These are phyloP conservation scores for Aspergillus sp. DNA, from an alignment of 2,329 filamentous ascomycete species.

Conservation along the genomic window DNA sequence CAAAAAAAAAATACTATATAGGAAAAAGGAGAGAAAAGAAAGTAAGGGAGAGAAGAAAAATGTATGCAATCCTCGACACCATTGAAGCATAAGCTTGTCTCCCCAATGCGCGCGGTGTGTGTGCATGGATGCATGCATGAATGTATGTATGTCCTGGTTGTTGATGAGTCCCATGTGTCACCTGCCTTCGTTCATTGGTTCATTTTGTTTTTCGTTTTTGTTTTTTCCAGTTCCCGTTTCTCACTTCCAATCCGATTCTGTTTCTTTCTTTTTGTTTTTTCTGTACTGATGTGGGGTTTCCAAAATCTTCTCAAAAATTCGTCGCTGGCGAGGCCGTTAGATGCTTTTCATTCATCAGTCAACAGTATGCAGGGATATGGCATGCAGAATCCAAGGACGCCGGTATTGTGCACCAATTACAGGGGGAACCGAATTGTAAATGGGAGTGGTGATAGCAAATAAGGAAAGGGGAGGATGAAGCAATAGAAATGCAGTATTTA, in stretches of 20 bases:
- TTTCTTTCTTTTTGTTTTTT: background rate
- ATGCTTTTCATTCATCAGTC: slow-evolving; percentile 14
- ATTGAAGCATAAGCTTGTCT: background rate
- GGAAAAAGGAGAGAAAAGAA: slow-evolving; percentile 3
- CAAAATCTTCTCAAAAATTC: slow-evolving; percentile 7
- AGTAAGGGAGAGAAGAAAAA: background rate
- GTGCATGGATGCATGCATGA: slow-evolving; percentile 1
- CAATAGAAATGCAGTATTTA: slow-evolving; percentile 12
- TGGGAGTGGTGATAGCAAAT: slow-evolving; percentile 19
- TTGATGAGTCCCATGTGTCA: slow-evolving; percentile 1
- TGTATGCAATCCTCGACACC: slow-evolving; percentile 12
- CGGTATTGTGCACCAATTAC: slow-evolving; percentile 23
- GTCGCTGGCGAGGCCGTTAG: slow-evolving; percentile 12
- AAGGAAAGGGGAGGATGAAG: slow-evolving; percentile 14
- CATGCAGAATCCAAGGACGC: slow-evolving; percentile 22
- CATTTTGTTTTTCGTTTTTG: no score
- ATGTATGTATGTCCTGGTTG: slow-evolving; percentile 6
- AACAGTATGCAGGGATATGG: slow-evolving; percentile 10
- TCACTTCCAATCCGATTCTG: background rate
- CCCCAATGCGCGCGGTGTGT: slow-evolving; percentile 6
- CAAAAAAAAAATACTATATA: background rate
- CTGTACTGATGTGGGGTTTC: background rate
- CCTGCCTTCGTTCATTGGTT: slow-evolving; percentile 2
- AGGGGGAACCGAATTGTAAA: slow-evolving; percentile 14
- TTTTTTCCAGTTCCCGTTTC: background rate